Evolutionary conservation across 1,284 basidiomycete genomes (phyloP), one percentile per base, ranked within the genome.

Genomic region (Cryptococcus jaspeensis): DNA sequence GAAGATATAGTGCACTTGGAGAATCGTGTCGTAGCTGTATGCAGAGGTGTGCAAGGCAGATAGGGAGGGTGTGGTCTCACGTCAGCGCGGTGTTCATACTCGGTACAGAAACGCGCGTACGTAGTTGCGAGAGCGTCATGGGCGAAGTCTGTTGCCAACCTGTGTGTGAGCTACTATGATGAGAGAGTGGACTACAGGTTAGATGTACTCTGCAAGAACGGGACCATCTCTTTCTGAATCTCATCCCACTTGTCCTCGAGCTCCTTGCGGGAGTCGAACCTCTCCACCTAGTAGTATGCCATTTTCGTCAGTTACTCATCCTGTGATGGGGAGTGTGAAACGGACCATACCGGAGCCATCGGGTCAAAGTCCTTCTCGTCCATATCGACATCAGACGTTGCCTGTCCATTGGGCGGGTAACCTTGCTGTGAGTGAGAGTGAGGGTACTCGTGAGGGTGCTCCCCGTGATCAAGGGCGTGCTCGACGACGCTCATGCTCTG

Each of bases 161-260:
- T 32, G 43, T 32, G 20, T 22, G 18, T 32, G 5, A 40, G 42
- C 11, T 46, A 11, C 6, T 18, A 45, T 22, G 15, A 1, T 44
- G 23, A 37, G 20, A 20, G 8, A 11, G 9, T 2, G n/a, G n/a
- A n/a, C n/a, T 9, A 32, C 28, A 32, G 4, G 28, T 32, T 9
- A 32, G 20, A 51, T 65, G 50, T 46, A 73, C 71, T 36, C 20
- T 65, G 43, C 16, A 74, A 52, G 40, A 53, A 59, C 5, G 57
- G 50, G 5, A 39, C 43, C 5, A 67, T 41, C 39, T 65, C 60
- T 5, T 47, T 43, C 55, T 71, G 66, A 5, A 72, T 58, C 35
- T 50, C 42, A 20, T 67, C 58, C 72, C 71, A 74, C 28, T 59
- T 38, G 7, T 59, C 55, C 25, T 63, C 64, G 9, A 72, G 55